These are phyloP conservation scores for Crithidia thermophila DNA, from an alignment of 208 protist genomes.

Conservation along the genomic window DNA sequence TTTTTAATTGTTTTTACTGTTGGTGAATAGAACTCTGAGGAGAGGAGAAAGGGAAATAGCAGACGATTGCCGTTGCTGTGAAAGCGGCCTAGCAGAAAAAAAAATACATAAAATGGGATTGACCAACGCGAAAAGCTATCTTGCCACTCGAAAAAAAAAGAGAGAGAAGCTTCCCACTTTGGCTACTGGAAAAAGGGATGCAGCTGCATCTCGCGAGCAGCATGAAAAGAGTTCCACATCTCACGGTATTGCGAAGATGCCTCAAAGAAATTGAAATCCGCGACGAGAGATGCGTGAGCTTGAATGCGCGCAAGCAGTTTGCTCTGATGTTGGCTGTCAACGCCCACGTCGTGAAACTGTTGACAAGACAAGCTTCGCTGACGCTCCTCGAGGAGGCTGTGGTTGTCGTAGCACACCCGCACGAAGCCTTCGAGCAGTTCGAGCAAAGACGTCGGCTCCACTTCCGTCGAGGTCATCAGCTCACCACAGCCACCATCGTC, in stretches of 20 bases:
- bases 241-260: constrained; percentile 12
- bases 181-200: not conserved
- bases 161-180: not conserved
- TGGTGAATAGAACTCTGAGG: too few species aligned
- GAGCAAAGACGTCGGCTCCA: constrained; percentile 10
- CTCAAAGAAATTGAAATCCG: constrained; percentile 20
- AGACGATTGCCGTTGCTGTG: too few species aligned
- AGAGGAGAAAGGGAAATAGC: too few species aligned
- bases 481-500: not conserved
- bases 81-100: not conserved
- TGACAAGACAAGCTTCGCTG: not conserved
- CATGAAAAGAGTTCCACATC: constrained; percentile 24
- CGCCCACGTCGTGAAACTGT: not conserved
- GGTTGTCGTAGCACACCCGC: constrained; percentile 17
- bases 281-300: not conserved
- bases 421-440: constrained; percentile 21
- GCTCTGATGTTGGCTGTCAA: not conserved
- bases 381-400: not conserved
- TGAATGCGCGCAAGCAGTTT: not conserved
- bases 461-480: not conserved
- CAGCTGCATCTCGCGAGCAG: not conserved
- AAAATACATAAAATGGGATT: not conserved
- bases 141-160: not conserved
- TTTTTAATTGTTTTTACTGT: too few species aligned
- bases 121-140: too few species aligned